phyloP scores from a whole-genome alignment of 1,284 basidiomycete species.

The Cutaneotrichosporon cavernicola region DNA sequence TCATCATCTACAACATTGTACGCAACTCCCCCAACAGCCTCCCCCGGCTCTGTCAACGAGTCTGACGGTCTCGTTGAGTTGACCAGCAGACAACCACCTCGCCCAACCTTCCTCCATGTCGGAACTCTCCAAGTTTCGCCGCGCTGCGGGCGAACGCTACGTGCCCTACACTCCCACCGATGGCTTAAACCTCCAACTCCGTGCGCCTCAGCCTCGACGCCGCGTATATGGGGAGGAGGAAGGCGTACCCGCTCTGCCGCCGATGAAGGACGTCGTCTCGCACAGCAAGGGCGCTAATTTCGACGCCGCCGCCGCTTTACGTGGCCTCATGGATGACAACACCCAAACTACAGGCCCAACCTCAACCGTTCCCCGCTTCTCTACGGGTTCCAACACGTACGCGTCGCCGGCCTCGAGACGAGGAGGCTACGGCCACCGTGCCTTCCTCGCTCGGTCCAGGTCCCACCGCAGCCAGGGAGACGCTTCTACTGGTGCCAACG shows the following conservation, averaged over 20 bases:
- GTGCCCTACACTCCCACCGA: neutral
- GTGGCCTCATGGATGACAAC: neutral
- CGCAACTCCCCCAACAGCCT: neutral
- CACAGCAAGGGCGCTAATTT: conserved; percentile 3
- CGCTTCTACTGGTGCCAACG: neutral
- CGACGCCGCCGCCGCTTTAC: neutral
- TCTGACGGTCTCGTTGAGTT: too few relatives aligned
- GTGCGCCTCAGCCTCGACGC: neutral
- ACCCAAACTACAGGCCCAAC: too few relatives aligned
- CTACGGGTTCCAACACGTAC: neutral
- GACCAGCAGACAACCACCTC: neutral
- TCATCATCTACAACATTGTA: neutral
- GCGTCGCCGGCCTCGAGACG: neutral
- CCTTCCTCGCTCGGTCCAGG: too few relatives aligned
- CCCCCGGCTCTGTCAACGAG: neutral
- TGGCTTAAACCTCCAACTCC: neutral
- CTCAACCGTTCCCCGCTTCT: too few relatives aligned
- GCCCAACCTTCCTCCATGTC: neutral
- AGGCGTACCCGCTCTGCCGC: neutral
- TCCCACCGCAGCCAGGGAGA: neutral
- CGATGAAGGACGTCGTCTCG: conserved; percentile 2
- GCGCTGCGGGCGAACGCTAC: neutral
- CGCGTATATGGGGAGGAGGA: neutral
- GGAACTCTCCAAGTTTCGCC: neutral
- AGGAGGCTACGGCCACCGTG: neutral